Conservation (phyloP, 2,329 filamentous ascomycete species). For the Hymenoscyphus albidus region DNA sequence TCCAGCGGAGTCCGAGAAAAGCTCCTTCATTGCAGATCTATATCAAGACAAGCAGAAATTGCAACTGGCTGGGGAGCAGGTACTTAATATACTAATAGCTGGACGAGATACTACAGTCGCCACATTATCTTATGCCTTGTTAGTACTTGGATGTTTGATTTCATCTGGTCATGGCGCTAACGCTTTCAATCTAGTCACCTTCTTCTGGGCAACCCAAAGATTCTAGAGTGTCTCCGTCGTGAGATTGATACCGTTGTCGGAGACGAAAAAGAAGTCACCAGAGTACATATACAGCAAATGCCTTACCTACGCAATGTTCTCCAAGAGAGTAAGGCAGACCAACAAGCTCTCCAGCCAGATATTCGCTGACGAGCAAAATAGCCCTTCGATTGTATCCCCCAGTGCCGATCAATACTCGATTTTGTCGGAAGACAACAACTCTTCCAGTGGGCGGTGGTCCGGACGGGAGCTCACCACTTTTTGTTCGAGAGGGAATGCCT, state of each 20-base stretch:
- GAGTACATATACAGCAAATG: constrained; percentile 1
- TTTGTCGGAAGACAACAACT: constrained; percentile 23
- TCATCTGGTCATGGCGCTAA: neutral
- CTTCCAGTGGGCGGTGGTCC: constrained; percentile 21
- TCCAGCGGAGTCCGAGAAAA: neutral
- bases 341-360: neutral
- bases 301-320: neutral
- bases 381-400: constrained; percentile 30
- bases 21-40: neutral
- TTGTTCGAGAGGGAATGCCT: constrained; percentile 21
- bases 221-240: neutral
- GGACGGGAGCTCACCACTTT: constrained; percentile 26
- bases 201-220: neutral
- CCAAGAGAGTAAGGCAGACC: constrained; percentile 11
- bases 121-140: constrained; percentile 34
- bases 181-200: neutral
- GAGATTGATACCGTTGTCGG: neutral
- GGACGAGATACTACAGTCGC: constrained; percentile 13
- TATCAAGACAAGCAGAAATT: neutral
- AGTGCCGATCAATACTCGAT: constrained; percentile 29
- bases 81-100: constrained; percentile 30
- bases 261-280: neutral
- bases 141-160: neutral
- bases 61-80: constrained; percentile 30
- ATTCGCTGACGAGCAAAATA: neutral